Evolutionary conservation across 2,329 filamentous ascomycete species (phyloP).

Genomic region (Diaporthe citriasiana): DNA sequence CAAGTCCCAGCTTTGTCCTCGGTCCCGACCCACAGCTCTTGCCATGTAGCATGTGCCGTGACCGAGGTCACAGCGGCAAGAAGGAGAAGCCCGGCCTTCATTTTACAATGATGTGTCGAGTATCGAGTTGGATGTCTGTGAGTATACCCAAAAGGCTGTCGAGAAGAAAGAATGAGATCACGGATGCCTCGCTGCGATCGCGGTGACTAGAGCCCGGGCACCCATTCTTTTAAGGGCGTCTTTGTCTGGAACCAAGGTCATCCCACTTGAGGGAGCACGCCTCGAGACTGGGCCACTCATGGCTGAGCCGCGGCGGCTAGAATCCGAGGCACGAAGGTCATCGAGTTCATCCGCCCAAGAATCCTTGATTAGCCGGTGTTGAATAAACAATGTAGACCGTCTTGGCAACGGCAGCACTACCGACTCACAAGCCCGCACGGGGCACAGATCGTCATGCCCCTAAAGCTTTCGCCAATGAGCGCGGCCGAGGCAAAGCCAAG

Average conservation of each 20-base stretch:
- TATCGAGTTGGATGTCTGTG: background rate
- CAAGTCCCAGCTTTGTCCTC: conserved; percentile 33
- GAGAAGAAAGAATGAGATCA: background rate
- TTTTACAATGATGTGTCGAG: background rate
- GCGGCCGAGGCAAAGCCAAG: conserved; percentile 3
- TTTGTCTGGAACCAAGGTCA: background rate
- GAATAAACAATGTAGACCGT: conserved; percentile 32
- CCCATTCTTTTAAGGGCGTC: conserved; percentile 14
- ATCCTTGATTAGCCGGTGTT: conserved; percentile 28
- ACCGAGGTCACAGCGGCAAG: conserved; percentile 34
- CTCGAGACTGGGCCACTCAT: background rate
- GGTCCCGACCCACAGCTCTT: conserved; percentile 33
- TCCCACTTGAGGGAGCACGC: background rate
- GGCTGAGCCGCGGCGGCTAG: background rate
- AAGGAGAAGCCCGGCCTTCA: conserved; percentile 25
- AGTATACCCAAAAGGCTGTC: background rate
- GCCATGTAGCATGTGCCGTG: conserved; percentile 36
- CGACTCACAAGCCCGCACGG: conserved; percentile 1
- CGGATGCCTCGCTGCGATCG: background rate
- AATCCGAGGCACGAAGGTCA: background rate
- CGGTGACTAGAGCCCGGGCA: background rate
- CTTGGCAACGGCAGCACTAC: conserved; percentile 32
- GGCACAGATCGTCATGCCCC: conserved; percentile 24
- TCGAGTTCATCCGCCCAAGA: conserved; percentile 27
- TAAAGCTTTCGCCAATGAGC: conserved; percentile 6